Conservation (phyloP, 2,329 filamentous ascomycete genomes). For the Fusarium torreyae region DNA sequence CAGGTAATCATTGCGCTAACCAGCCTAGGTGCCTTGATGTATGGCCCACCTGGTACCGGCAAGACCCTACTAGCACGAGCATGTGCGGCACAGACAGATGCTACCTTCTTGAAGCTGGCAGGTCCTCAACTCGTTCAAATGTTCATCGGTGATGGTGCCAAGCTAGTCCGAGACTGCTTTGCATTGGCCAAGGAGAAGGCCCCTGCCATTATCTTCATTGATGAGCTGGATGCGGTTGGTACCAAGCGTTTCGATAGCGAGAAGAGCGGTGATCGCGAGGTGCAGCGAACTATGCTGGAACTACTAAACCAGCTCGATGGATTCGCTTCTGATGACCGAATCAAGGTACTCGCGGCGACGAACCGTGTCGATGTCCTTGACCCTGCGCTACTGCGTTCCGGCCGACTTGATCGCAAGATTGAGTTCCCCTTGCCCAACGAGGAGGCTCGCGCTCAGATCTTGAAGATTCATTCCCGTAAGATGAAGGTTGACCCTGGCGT, state of each 20-base stretch:
- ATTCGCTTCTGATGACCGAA: slow-evolving; percentile 95
- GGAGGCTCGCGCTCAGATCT: slow-evolving; percentile 95
- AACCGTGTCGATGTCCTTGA: slow-evolving; percentile 96
- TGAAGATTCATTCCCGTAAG: slow-evolving; percentile 97
- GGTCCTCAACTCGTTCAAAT: slow-evolving; percentile 98
- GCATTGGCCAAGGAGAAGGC: slow-evolving; percentile 98
- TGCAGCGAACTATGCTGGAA: slow-evolving; percentile 98
- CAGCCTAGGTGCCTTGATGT: slow-evolving; percentile 98
- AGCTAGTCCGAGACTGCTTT: slow-evolving; percentile 97
- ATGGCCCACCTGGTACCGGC: slow-evolving; percentile 91
- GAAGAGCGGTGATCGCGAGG: slow-evolving; percentile 97
- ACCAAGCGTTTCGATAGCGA: slow-evolving; percentile 99
- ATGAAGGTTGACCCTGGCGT: slow-evolving; percentile 95
- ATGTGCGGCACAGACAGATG: slow-evolving; percentile 97
- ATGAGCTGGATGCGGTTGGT: slow-evolving; percentile 97
- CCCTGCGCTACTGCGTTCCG: slow-evolving; percentile 90
- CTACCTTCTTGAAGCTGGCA: slow-evolving; percentile 98
- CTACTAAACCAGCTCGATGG: slow-evolving; percentile 98
- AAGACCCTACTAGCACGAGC: slow-evolving; percentile 95
- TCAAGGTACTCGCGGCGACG: slow-evolving; percentile 95
- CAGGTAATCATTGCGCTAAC: slow-evolving; percentile 74
- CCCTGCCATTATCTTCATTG: slow-evolving; percentile 99
- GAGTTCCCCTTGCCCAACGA: slow-evolving; percentile 99
- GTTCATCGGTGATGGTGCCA: slow-evolving; percentile 99
- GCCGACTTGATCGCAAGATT: slow-evolving; percentile 95